Conservation (phyloP, 371 early-diverging fungal genomes). For the Apophysomyces ossiformis region DNA sequence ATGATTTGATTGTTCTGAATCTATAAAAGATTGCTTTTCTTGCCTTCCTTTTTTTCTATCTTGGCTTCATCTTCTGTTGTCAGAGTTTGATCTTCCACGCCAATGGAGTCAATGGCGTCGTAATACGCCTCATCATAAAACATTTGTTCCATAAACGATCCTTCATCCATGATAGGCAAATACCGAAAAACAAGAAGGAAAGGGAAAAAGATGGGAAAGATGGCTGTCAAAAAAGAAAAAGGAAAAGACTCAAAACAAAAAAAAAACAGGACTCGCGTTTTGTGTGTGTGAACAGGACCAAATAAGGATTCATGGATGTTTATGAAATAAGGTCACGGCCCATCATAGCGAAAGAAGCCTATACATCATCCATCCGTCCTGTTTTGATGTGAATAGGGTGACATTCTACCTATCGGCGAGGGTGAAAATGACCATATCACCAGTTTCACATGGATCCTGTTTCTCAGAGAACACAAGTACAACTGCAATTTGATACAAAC, state of each 20-base stretch:
- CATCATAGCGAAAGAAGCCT: too few relatives aligned
- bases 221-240: background rate
- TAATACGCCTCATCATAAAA: conserved; percentile 72
- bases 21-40: conserved; percentile 16
- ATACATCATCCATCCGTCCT: too few relatives aligned
- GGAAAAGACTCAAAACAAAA: conserved; percentile 1
- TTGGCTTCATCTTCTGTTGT: conserved; percentile 6
- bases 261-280: conserved; percentile 16
- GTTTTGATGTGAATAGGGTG: too few relatives aligned
- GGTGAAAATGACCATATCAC: too few relatives aligned
- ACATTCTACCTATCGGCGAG: too few relatives aligned
- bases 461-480: too few relatives aligned
- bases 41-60: conserved; percentile 20
- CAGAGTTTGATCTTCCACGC: conserved; percentile 29
- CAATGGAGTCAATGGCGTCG: conserved; percentile 30
- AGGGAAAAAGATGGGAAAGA: background rate
- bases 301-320: background rate
- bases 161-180: conserved; percentile 53
- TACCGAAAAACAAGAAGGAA: background rate
- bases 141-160: conserved; percentile 71
- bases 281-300: conserved; percentile 5
- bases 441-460: too few relatives aligned
- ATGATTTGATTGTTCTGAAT: conserved; percentile 1
- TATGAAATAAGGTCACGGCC: background rate
- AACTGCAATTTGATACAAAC: background rate